Percentiles rank a stretch among this genome's conserved stretches.
Evolutionary conservation across 345 rosid species (phyloP).

Genomic region (Salix udensis): DNA sequence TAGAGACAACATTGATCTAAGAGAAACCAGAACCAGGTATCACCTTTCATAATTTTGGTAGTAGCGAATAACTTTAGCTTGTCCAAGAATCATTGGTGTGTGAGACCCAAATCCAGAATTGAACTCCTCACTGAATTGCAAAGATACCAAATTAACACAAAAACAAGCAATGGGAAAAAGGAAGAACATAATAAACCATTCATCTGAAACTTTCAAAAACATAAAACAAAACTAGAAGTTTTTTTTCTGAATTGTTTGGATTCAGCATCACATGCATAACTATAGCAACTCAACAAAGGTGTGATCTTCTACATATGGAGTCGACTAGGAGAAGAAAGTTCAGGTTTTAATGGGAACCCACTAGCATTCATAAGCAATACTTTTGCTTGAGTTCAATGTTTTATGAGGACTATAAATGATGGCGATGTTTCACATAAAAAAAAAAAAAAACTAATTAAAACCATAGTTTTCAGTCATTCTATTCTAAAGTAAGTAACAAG

Average conservation of each 20-base stretch:
- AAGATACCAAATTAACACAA: constrained; percentile 1
- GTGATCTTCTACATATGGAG: no score
- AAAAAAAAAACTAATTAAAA: not conserved
- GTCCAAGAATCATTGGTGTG: constrained; percentile 90
- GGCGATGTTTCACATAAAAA: not conserved
- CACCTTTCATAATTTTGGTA: constrained; percentile 79
- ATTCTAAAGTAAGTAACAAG: not conserved
- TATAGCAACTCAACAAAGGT: not conserved
- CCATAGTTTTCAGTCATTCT: not conserved
- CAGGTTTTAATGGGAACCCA: no score
- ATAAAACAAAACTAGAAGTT: not conserved
- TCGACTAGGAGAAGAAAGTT: no score
- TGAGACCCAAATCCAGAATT: constrained; percentile 96
- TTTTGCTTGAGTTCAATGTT: no score
- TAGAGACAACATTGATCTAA: not conserved
- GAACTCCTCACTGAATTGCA: constrained; percentile 73
- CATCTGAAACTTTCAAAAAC: not conserved
- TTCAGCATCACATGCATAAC: not conserved
- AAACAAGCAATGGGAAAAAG: not conserved
- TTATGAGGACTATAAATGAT: not conserved
- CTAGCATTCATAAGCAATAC: no score
- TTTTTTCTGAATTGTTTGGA: not conserved
- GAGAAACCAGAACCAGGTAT: constrained; percentile 10
- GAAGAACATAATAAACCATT: not conserved
- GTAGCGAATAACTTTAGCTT: constrained; percentile 84